Conservation (phyloP, 108 stramenopile genomes). For the Asterionellopsis glacialis region DNA sequence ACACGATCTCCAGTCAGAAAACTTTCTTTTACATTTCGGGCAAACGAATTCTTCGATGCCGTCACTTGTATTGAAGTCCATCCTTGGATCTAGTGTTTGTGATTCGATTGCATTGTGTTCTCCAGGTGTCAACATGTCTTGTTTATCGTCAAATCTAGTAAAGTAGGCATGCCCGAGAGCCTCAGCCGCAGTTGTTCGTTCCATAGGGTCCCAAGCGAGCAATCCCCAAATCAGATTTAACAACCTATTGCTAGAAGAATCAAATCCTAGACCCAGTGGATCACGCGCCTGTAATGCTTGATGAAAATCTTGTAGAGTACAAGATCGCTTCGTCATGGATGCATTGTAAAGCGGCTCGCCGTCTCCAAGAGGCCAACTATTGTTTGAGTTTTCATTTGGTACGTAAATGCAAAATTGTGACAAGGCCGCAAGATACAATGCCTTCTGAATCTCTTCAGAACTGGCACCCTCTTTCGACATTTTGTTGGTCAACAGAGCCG, state of each 20-base stretch:
- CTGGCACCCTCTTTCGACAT: slow-evolving; percentile 61
- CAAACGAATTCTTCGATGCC: slow-evolving; percentile 53
- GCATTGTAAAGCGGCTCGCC: slow-evolving; percentile 70
- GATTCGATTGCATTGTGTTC: slow-evolving; percentile 63
- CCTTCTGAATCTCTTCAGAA: slow-evolving; percentile 51
- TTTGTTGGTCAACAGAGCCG: slow-evolving; percentile 68
- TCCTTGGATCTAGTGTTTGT: slow-evolving; percentile 60
- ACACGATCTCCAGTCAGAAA: slow-evolving; percentile 79
- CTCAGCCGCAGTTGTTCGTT: slow-evolving; percentile 59
- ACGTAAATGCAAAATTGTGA: slow-evolving; percentile 82
- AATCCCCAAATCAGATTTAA: slow-evolving; percentile 79
- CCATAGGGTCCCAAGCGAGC: slow-evolving; percentile 65
- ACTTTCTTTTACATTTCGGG: slow-evolving; percentile 72
- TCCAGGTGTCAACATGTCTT: slow-evolving; percentile 19
- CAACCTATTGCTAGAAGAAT: slow-evolving; percentile 47
- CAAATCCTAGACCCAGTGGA: slow-evolving; percentile 78
- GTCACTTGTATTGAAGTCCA: slow-evolving; percentile 46
- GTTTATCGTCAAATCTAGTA: slow-evolving; percentile 17
- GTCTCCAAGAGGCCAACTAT: slow-evolving; percentile 59
- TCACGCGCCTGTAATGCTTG: slow-evolving; percentile 69
- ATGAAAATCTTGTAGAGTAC: slow-evolving; percentile 78
- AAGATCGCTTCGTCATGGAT: slow-evolving; percentile 42
- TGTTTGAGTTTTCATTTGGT: slow-evolving; percentile 22
- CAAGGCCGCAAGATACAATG: slow-evolving; percentile 74
- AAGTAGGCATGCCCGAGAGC: slow-evolving; percentile 80